Evolutionary conservation across 2,329 filamentous ascomycete species (phyloP), one percentile per base, ranked within the genome.

Genomic region (Ophiostoma pallidulum): DNA sequence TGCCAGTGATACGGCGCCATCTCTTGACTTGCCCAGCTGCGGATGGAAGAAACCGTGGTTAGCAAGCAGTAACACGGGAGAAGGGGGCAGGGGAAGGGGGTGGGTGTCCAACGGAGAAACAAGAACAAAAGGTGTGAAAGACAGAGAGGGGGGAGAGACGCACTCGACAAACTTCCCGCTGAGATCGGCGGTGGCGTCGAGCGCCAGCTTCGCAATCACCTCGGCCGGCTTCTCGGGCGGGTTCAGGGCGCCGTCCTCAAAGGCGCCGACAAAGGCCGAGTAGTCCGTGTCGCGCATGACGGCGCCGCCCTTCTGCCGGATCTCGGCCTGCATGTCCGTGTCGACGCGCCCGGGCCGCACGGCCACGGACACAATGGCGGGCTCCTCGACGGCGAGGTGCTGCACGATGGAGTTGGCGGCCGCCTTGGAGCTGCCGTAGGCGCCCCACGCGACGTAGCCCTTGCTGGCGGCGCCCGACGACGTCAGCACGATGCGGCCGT

Each of bases 251-350:
- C 89, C 89, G 6, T 76, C 73, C 54, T 80, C 74, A 60, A 89
- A 83, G 14, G 85, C 73, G 1, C 77, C 70, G 12, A 78, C 70
- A 58, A 97, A 97, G 24, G 67, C 71, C 8, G 74, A 70, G 62
- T 92, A 84, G 49, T 80, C 75, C 7, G 66, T 61, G 46, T 69
- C 61, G 42, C 70, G 59, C 77, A 80, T 80, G 46, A 62, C 64
- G 2, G 61, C 59, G 32, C 66, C 63, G 37, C 72, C 75, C 4
- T 66, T 62, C 40, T 89, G 81, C 43, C 92, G 73, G 49, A 98
- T 77, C 49, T 84, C 76, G n/a, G 74, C 74, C 63, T 95, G 90
- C 90, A 96, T 96, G 44, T 83, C 83, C 0, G 90, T 96, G 60
- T 95, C 85, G 8, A 94, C 84, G 39, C 86, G 79, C 3, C 90